phyloP scores from a whole-genome alignment of 192 early-diverging fungal species.

The Coemansia sp. region DNA sequence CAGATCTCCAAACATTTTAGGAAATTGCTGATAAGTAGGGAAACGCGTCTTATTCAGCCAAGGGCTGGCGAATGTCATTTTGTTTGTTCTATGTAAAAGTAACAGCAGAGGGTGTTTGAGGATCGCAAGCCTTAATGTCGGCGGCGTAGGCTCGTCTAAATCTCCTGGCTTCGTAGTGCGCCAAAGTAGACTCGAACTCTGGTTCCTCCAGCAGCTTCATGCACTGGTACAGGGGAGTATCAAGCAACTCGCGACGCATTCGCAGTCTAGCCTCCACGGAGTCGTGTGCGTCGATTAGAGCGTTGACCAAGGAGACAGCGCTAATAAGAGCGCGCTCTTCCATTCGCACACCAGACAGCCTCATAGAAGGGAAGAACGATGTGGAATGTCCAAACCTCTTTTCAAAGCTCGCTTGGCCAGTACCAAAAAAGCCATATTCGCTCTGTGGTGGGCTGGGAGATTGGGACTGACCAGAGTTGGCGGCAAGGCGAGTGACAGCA shows the following conservation, averaged over 20 bases:
- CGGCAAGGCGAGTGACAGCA: background rate
- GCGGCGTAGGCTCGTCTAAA: slow-evolving; percentile 28
- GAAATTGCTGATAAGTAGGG: background rate
- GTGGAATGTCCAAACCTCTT: background rate
- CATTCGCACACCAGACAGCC: background rate
- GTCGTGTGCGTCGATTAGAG: slow-evolving; percentile 27
- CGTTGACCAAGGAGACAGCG: slow-evolving; percentile 31
- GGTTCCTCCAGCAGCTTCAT: slow-evolving; percentile 39
- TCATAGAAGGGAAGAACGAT: background rate
- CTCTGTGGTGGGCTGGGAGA: background rate
- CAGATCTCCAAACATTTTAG: background rate
- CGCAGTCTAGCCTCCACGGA: slow-evolving; percentile 18
- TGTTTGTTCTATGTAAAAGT: background rate
- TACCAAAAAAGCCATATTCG: background rate
- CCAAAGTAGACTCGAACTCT: slow-evolving; percentile 10
- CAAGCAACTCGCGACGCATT: slow-evolving; percentile 36
- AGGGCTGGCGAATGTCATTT: background rate
- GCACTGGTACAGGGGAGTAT: slow-evolving; percentile 36
- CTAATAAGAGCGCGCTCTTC: slow-evolving; percentile 22
- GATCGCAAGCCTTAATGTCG: slow-evolving; percentile 26
- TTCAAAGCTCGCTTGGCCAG: background rate
- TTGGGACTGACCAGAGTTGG: background rate
- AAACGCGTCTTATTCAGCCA: background rate
- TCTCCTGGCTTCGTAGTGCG: slow-evolving; percentile 15
- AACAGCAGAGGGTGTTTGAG: background rate